These are phyloP conservation scores for Leishmania mexicana DNA, from an alignment of 208 protist species.

Conservation along the genomic window DNA sequence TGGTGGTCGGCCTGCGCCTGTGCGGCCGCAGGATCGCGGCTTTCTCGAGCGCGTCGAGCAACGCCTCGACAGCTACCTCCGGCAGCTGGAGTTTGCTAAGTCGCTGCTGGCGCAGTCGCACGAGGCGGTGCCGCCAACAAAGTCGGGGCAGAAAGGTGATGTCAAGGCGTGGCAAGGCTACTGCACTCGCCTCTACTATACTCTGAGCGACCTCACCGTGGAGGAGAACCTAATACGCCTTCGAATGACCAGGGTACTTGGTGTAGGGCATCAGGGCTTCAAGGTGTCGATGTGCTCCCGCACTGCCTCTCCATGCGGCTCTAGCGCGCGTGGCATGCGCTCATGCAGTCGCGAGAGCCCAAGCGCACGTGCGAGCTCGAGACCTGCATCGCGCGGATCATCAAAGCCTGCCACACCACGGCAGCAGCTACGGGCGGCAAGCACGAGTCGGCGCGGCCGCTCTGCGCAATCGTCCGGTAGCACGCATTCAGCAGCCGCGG, in stretches of 20 bases:
- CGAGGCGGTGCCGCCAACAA: conserved; percentile 11
- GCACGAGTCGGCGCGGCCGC: neutral
- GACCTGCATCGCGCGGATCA: neutral
- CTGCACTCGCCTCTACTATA: conserved; percentile 31
- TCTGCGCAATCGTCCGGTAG: neutral
- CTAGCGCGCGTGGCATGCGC: neutral
- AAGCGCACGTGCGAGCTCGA: neutral
- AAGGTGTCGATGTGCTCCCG: conserved; percentile 2
- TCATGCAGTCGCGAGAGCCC: neutral
- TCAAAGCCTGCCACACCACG: conserved; percentile 5
- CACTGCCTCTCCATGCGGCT: conserved; percentile 10
- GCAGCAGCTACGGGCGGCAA: neutral
- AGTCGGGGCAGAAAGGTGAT: conserved; percentile 10
- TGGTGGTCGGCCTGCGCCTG: conserved; percentile 33
- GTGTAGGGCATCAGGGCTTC: conserved; percentile 1
- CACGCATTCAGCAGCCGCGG: neutral
- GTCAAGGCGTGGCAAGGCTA: conserved; percentile 28
- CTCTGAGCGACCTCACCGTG: conserved; percentile 21
- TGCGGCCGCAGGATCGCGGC: conserved; percentile 31
- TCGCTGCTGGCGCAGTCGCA: conserved; percentile 28
- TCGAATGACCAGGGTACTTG: conserved; percentile 22
- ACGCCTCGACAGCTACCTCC: conserved; percentile 13
- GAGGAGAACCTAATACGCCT: conserved; percentile 25
- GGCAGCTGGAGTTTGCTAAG: conserved; percentile 27
- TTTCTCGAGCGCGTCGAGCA: conserved; percentile 33